Evolutionary conservation across 352 stramenopile species (phyloP).

Genomic region (Phytopythium vexans): DNA sequence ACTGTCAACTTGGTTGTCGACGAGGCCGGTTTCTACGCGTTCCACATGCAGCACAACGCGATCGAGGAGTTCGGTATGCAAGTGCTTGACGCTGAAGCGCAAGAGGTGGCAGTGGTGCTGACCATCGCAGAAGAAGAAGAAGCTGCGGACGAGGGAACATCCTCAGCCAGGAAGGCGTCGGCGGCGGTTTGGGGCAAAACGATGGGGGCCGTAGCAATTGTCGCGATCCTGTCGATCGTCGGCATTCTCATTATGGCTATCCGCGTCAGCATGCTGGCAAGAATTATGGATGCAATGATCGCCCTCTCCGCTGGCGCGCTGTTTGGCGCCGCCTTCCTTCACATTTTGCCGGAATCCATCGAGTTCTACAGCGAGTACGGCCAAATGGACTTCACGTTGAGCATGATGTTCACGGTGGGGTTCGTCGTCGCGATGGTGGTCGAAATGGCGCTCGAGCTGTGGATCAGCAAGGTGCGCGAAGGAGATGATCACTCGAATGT

Average conservation of each 20-base stretch:
- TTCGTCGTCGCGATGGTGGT: conserved; percentile 65
- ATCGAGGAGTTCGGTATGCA: conserved; percentile 42
- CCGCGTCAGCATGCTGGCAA: conserved; percentile 18
- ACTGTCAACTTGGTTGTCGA: conserved; percentile 38
- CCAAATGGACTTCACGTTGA: conserved; percentile 54
- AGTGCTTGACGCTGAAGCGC: conserved; percentile 16
- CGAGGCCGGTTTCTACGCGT: conserved; percentile 25
- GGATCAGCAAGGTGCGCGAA: conserved; percentile 26
- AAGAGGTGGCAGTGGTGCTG: conserved; percentile 9
- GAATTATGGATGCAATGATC: conserved; percentile 43
- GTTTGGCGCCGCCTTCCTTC: conserved; percentile 70
- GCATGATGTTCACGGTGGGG: conserved; percentile 54
- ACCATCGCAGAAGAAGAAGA: conserved; percentile 20
- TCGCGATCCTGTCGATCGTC: conserved; percentile 39
- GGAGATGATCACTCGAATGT: conserved; percentile 11
- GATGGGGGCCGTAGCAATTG: conserved; percentile 31
- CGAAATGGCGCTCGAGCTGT: conserved; percentile 46
- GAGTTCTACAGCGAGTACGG: conserved; percentile 52
- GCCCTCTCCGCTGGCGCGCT: conserved; percentile 65
- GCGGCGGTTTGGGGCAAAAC: conserved; percentile 32
- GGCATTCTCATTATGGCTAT: conserved; percentile 36
- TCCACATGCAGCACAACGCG: conserved; percentile 52
- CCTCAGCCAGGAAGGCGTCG: conserved; percentile 17
- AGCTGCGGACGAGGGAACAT: conserved; percentile 11
- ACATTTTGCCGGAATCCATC: conserved; percentile 74